Evolutionary conservation across 2,329 filamentous ascomycete species (phyloP), one percentile per base, ranked within the genome.

Genomic region (Monosporascus sp.): DNA sequence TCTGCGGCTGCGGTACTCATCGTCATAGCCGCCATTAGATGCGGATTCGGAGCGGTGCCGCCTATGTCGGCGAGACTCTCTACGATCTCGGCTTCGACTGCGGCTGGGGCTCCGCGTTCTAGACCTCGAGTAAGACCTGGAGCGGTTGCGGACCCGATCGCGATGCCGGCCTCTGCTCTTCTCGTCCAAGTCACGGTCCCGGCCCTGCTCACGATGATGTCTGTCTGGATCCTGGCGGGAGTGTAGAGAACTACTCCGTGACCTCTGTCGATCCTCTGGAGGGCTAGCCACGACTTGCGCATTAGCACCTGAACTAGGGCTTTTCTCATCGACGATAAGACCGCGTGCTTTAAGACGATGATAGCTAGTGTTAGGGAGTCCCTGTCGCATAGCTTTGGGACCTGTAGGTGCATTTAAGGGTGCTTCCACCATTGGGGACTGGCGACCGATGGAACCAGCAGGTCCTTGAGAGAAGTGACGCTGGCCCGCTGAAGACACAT

Each of bases 381-480:
- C 91, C 71, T 94, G 88, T 58, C 93, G 83, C 90, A 97, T 96
- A 19, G 94, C 94, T 72, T 94, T 92, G 48, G 94, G 94, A 9
- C 92, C 94, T 52, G 88, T 96, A 27, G 94, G 94, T 27, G 94
- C 94, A 73, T 80, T 90, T 73, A 85, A 70, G 45, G 84, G 84
- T 50, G 78, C 73, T 58, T 74, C 73, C 22, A 69, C 69, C 24
- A 62, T 59, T 55, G 58, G 54, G 52, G 60, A 58, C 50, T 61
- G 59, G 40, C 54, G 55, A 49, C 58, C 60, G 54, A 60, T 52
- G 40, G 60, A 59, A 54, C 59, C 62, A 48, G 44, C 44, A 44
- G 56, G 58, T 51, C 62, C 61, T 58, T 62, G 66, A 50, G 61
- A 57, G 46, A 59, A 58, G 24, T 59, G 58, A 53, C 58, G 55